Evolutionary conservation across 1,284 basidiomycete species (phyloP).

Genomic region (Papiliotrema terrestris): DNA sequence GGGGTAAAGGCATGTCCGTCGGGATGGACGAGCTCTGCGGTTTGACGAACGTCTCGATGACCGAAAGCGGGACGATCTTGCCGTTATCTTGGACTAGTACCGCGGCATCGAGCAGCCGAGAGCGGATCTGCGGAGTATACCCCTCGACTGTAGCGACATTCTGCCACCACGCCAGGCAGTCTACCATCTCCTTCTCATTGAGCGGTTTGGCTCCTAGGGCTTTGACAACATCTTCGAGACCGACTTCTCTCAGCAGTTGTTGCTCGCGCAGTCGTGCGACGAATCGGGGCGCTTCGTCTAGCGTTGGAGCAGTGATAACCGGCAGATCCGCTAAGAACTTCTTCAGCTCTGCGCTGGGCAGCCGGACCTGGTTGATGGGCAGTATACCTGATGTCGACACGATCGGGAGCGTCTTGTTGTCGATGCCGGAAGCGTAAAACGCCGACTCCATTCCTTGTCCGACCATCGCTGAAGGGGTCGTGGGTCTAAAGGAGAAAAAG

Average conservation of each 20-base stretch:
- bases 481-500: conserved; percentile 82
- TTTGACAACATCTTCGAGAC: conserved; percentile 77
- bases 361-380: conserved; percentile 66
- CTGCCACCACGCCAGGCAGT: conserved; percentile 89
- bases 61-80: conserved; percentile 64
- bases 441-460: conserved; percentile 70
- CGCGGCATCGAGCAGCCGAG: conserved; percentile 66
- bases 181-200: conserved; percentile 67
- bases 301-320: conserved; percentile 64
- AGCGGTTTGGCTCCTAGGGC: conserved; percentile 75
- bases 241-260: conserved; percentile 73
- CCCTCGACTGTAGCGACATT: conserved; percentile 56
- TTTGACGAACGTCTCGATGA: conserved; percentile 73
- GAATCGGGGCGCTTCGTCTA: conserved; percentile 63
- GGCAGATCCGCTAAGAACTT: conserved; percentile 79
- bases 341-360: conserved; percentile 70
- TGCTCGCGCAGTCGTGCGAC: conserved; percentile 64
- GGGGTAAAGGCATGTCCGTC: conserved; percentile 75
- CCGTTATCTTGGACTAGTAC: conserved; percentile 55
- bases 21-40: conserved; percentile 66
- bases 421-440: conserved; percentile 67
- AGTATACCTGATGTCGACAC: conserved; percentile 77
- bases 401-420: conserved; percentile 60
- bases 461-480: conserved; percentile 85
- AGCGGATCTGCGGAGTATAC: conserved; percentile 50